Conservation (phyloP, 1,284 basidiomycete genomes). For the Pterulicium gracile region DNA sequence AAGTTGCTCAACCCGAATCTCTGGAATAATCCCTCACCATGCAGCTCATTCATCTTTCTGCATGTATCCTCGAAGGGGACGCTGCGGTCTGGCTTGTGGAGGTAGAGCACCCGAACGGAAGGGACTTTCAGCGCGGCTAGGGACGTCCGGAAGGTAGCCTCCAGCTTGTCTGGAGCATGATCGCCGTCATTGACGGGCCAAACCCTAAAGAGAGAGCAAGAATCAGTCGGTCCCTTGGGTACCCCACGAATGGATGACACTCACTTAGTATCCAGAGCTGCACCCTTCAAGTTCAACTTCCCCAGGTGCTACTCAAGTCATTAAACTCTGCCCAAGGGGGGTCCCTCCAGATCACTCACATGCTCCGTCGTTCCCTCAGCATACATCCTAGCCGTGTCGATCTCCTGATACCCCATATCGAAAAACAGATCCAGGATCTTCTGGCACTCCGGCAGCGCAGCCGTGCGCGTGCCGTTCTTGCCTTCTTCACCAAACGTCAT, state of each 20-base stretch:
- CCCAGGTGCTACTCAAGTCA: constrained; percentile 24
- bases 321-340: no score
- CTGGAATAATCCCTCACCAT: constrained; percentile 36
- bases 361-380: constrained; percentile 40
- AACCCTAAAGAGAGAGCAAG: constrained; percentile 18
- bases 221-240: not conserved
- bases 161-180: constrained; percentile 25
- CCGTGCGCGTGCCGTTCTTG: constrained; percentile 29
- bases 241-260: constrained; percentile 8
- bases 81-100: constrained; percentile 37
- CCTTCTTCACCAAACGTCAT: constrained; percentile 37
- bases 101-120: constrained; percentile 33
- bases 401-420: constrained; percentile 28
- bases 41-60: constrained; percentile 29
- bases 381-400: constrained; percentile 42
- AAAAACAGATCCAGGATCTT: constrained; percentile 36
- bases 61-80: constrained; percentile 35
- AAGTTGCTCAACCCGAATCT: constrained; percentile 38
- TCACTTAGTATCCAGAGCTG: constrained; percentile 40
- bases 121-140: constrained; percentile 23
- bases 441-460: constrained; percentile 27
- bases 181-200: constrained; percentile 30
- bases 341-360: constrained; percentile 15
- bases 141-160: constrained; percentile 26
- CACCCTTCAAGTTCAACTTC: constrained; percentile 29